Percentiles rank a stretch among this genome's conserved stretches.
Conservation (phyloP, 495 filamentous ascomycete species). For the Choiromyces venosus region DNA sequence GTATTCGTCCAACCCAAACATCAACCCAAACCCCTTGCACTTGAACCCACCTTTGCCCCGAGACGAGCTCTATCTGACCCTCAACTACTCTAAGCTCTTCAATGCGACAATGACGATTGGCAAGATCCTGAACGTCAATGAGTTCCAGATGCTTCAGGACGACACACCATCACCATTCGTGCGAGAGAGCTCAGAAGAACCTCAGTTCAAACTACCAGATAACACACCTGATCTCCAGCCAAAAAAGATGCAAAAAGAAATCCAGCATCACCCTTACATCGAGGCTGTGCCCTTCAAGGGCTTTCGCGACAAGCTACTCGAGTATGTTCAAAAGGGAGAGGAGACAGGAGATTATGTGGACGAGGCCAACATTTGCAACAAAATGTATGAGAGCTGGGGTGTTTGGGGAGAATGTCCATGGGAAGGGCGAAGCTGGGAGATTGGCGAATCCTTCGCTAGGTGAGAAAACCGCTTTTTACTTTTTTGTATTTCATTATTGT, state of each 20-base stretch:
- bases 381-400: conserved; percentile 32
- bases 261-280: conserved; percentile 38
- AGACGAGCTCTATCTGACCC: conserved; percentile 32
- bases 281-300: conserved; percentile 33
- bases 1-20: conserved; percentile 30
- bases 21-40: conserved; percentile 34
- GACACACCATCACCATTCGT: conserved; percentile 29
- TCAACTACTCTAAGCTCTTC: conserved; percentile 34
- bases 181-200: conserved; percentile 1
- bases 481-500: conserved; percentile 7
- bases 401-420: conserved; percentile 36
- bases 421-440: conserved; percentile 35
- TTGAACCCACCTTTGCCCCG: conserved; percentile 25
- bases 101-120: conserved; percentile 30
- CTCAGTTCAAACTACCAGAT: conserved; percentile 14
- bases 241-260: conserved; percentile 25
- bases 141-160: conserved; percentile 20
- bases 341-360: conserved; percentile 28
- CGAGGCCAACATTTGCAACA: conserved; percentile 24
- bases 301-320: conserved; percentile 31
- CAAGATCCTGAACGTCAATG: conserved; percentile 33
- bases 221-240: conserved; percentile 27
- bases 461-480: conserved; percentile 22
- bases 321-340: conserved; percentile 25
- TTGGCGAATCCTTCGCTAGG: conserved; percentile 39